phyloP scores from a whole-genome alignment of 2,329 filamentous ascomycete genomes.

The Aschersonia sp. region DNA sequence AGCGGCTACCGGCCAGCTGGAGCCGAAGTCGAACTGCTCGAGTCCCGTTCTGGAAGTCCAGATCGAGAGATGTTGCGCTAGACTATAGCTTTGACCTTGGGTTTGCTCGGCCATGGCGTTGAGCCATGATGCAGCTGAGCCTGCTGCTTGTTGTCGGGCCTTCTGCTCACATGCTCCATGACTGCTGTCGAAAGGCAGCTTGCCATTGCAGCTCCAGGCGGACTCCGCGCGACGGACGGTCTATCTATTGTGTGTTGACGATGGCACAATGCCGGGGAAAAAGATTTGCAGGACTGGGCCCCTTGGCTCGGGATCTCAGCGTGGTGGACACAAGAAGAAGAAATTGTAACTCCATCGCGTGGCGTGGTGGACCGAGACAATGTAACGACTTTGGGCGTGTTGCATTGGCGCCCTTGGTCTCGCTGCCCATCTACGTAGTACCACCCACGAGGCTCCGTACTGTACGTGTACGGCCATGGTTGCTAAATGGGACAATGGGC shows the following conservation, averaged over 20 bases:
- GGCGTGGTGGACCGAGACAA: background rate
- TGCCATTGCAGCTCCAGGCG: background rate
- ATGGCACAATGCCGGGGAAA: background rate
- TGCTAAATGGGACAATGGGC: no score
- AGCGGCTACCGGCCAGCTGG: background rate
- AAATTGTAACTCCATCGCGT: background rate
- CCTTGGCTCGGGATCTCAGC: background rate
- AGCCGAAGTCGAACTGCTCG: background rate
- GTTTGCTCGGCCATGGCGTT: background rate
- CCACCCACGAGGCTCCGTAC: background rate
- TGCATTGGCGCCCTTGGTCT: background rate
- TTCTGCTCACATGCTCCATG: background rate
- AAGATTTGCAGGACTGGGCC: background rate
- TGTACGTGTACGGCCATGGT: background rate
- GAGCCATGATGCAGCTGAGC: background rate
- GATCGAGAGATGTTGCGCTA: background rate
- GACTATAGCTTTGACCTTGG: background rate
- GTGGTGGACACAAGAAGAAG: background rate
- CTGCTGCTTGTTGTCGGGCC: background rate
- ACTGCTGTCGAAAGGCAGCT: background rate
- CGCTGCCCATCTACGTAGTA: background rate
- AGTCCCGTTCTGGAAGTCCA: slow-evolving; percentile 1
- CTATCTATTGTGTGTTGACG: background rate
- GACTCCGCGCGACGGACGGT: background rate
- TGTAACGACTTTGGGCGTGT: background rate